Evolutionary conservation across 352 stramenopile species (phyloP).

Genomic region (Pythium volutum): DNA sequence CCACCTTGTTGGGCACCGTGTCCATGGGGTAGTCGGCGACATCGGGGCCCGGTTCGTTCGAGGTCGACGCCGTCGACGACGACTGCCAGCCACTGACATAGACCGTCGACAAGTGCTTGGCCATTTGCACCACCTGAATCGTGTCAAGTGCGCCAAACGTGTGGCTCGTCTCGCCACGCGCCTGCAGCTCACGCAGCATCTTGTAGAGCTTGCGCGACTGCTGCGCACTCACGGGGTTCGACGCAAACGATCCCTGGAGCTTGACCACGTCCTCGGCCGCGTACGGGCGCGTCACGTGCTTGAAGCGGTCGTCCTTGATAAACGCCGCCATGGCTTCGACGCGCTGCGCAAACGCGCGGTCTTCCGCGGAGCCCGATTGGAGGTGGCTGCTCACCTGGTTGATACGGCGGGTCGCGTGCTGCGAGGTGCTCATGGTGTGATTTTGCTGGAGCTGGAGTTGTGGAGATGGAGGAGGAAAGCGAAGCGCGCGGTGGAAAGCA

Average conservation of each 20-base stretch:
- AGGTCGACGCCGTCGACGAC: constrained; percentile 91
- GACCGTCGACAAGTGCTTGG: constrained; percentile 92
- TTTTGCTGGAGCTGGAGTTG: background rate
- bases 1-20: constrained; percentile 97
- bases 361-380: constrained; percentile 45
- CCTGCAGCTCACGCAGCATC: constrained; percentile 80
- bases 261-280: constrained; percentile 82
- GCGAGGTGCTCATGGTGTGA: constrained; percentile 48
- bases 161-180: constrained; percentile 76
- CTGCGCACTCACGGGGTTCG: constrained; percentile 41
- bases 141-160: constrained; percentile 90
- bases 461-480: background rate
- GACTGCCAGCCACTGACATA: constrained; percentile 99
- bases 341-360: constrained; percentile 56
- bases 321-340: constrained; percentile 76
- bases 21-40: constrained; percentile 99
- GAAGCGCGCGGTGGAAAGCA: constrained; percentile 2
- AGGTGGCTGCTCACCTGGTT: constrained; percentile 70
- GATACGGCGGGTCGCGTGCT: constrained; percentile 63
- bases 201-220: constrained; percentile 87
- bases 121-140: constrained; percentile 95
- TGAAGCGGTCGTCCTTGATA: constrained; percentile 68
- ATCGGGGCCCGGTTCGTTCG: constrained; percentile 95
- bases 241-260: constrained; percentile 72
- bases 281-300: constrained; percentile 80